Base-by-base conservation (phyloP, 345 rosid genomes). In the Euclidium syriacum region DNA sequence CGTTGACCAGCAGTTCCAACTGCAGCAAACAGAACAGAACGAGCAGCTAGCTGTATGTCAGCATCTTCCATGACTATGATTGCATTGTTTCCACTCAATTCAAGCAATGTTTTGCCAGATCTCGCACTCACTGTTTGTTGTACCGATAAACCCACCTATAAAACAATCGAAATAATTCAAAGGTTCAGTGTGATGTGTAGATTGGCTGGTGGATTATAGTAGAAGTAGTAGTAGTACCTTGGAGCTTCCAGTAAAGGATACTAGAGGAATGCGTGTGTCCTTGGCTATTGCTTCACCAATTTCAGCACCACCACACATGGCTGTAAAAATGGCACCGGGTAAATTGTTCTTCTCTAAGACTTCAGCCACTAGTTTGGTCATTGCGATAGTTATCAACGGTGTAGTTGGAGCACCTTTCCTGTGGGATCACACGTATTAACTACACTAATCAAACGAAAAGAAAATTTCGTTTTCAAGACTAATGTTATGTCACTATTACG, bases 351-450 rank as follows among this genome's bases (percentile, higher is more conserved):
- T 94, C 84, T 90, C 95, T 19, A 94, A 58, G 57, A 94, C 99
- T 48, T 68, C 87, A 60, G 92, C 83, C 26, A 94, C 85, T 65
- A 94, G 65, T 75, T 80, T 94, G 43, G 97, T 86, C 82, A 83
- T 80, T 71, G 97, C 97, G n/a, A 94, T 80, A 47, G 99, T 94
- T 44, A 94, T 70, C 79, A 94, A 75, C 46, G 97, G 96, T 54
- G 97, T 94, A 18, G 95, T 90, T 47, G 97, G 96, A 58, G 99
- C 97, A 70, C 97, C 99, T 76, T 90, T 94, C 99, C 97, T 94
- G 78, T 58, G 29, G 54, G 40, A 14, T 10, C 57, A 47, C 36
- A 30, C 5, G 27, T 38, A 16, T 38, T 19, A 35, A 15, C 17
- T 5, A 25, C 10, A 42, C 14, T 5, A 18, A 26, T 29, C 10